Evolutionary conservation across 176 grass and related monocot species (phyloP), one percentile per base, ranked within the genome.

Genomic region (Dendrocalamus sinicus): DNA sequence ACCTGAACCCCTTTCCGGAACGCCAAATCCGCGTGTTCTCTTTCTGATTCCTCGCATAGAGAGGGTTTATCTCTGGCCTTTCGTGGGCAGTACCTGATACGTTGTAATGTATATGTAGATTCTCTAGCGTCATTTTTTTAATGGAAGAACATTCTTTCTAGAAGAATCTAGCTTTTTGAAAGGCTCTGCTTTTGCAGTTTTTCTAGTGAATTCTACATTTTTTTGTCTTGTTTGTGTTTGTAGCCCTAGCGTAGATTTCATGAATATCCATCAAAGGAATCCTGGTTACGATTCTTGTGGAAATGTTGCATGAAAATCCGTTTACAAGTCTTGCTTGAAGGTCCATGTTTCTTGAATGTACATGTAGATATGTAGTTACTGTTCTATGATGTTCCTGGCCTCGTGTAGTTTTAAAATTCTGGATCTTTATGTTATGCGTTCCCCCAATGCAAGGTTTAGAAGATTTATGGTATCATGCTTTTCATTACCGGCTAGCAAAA

Each of bases 21-120:
- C 22, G 35, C 64, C 17, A 9, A 23, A 26, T 39, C 4, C 20
- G 58, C 24, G 8, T n/a, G 61, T 24, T 67, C 9, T 40, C 7
- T 23, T 15, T 5, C 16, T 48, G 73, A 65, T 90, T 35, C 48
- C 12, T 6, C 16, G 59, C 16, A 50, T 62, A 19, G 24, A 73
- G 6, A 39, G 37, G 37, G 4, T 39, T 39, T 73, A 39, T 48
- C 43, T 14, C 1, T 72, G 70, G 81, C 43, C 35, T 39, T 39
- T 39, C 37, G 4, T 39, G 37, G 70, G 6, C 22, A 10, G 70
- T 20, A 6, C 22, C 54, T 65, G 54, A 22, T 24, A 9, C 52
- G 75, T 72, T 84, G 66, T 81, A 90, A 70, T 77, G 80, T 52
- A 12, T 73, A 17, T 13, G 15, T 57, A 59, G 67, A 79, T 73